Evolutionary conservation across 1,284 basidiomycete genomes (phyloP).

Genomic region (Naganishia albida): DNA sequence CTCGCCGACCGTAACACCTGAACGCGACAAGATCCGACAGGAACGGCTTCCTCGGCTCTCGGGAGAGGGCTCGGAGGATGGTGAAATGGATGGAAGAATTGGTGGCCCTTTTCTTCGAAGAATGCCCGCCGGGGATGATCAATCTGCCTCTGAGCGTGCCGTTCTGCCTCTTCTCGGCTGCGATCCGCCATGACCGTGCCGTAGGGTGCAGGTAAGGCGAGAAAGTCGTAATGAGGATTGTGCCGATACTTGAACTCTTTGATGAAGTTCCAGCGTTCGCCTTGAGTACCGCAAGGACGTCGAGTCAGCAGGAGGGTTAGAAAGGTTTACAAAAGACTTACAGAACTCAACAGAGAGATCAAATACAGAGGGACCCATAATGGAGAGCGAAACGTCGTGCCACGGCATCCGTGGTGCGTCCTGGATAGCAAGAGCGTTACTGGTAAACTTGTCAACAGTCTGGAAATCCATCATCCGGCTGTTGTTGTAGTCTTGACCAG

Average conservation of each 20-base stretch:
- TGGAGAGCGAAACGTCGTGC: slow-evolving; percentile 65
- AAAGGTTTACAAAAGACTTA: slow-evolving; percentile 62
- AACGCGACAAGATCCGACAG: slow-evolving; percentile 54
- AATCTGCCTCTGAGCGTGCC: slow-evolving; percentile 43
- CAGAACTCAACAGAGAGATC: slow-evolving; percentile 89
- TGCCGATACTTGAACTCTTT: slow-evolving; percentile 53
- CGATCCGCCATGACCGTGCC: slow-evolving; percentile 41
- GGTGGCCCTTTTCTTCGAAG: slow-evolving; percentile 50
- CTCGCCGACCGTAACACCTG: slow-evolving; percentile 79
- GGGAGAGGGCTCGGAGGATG: slow-evolving; percentile 47
- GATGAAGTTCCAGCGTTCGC: slow-evolving; percentile 54
- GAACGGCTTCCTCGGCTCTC: slow-evolving; percentile 46
- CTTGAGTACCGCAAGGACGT: neutral
- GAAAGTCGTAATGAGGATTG: slow-evolving; percentile 65
- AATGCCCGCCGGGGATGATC: slow-evolving; percentile 52
- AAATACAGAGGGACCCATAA: slow-evolving; percentile 77
- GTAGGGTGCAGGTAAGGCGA: slow-evolving; percentile 73
- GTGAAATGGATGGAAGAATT: slow-evolving; percentile 52
- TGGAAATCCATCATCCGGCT: slow-evolving; percentile 70
- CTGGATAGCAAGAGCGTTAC: slow-evolving; percentile 56
- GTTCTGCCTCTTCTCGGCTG: slow-evolving; percentile 39
- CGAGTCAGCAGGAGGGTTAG: too few species aligned
- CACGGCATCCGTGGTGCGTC: slow-evolving; percentile 45
- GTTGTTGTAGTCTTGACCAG: slow-evolving; percentile 92
- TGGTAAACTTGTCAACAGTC: slow-evolving; percentile 75